phyloP scores from a whole-genome alignment of 2,329 filamentous ascomycete genomes.

The Aspergillus candidus region DNA sequence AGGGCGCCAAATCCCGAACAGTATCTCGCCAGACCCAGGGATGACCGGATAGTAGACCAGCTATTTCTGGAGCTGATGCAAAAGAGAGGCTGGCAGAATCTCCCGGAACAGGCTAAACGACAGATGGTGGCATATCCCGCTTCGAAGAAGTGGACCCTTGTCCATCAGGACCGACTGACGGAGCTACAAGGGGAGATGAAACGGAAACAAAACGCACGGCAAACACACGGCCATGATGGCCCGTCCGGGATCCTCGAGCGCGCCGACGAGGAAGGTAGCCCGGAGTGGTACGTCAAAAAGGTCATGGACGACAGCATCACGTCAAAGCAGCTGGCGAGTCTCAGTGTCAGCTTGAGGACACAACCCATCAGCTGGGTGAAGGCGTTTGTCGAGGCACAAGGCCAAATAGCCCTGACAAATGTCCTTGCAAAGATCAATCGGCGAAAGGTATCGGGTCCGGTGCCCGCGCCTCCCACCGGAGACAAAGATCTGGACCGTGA shows the following conservation, averaged over 20 bases:
- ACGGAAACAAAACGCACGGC: conserved; percentile 66
- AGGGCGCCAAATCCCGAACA: conserved; percentile 29
- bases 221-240: conserved; percentile 59
- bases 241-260: conserved; percentile 64
- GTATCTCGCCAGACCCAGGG: conserved; percentile 39
- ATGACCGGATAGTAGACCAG: conserved; percentile 74
- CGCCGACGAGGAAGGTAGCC: conserved; percentile 89
- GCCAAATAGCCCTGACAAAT: conserved; percentile 91
- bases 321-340: conserved; percentile 80
- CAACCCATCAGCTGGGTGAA: conserved; percentile 98
- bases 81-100: conserved; percentile 93
- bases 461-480: conserved; percentile 53
- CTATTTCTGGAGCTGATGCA: conserved; percentile 94
- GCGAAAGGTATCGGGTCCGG: conserved; percentile 68
- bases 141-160: conserved; percentile 93
- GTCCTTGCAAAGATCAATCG: conserved; percentile 90
- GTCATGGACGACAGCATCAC: conserved; percentile 95
- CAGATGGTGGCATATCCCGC: conserved; percentile 96
- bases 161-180: conserved; percentile 88
- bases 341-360: conserved; percentile 90
- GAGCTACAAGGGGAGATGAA: conserved; percentile 95
- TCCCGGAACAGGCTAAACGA: conserved; percentile 86
- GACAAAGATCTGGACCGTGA: conserved; percentile 85
- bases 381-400: conserved; percentile 93
- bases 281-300: conserved; percentile 96